Base-by-base conservation (phyloP, 805 yeast species). In the Pichia paraexigua region DNA sequence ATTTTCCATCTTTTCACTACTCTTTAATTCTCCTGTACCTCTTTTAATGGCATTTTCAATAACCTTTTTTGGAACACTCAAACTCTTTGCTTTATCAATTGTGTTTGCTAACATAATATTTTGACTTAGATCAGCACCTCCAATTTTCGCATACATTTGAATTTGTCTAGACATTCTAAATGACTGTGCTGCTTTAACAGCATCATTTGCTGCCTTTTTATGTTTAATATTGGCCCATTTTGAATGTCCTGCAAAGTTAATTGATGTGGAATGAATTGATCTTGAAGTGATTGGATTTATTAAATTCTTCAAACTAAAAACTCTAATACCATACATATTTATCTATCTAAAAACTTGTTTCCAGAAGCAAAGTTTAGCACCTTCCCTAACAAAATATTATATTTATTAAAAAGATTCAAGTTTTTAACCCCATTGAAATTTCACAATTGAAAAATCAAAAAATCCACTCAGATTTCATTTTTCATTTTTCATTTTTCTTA, bases 191-290 rank as follows among this genome's bases (percentile, higher is more conserved):
- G 88, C 83, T 65, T 80, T 83, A 53, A 77, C 80, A 21, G 89
- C 87, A 69, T 92, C 99, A 62, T 90, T 89, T 56, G 88, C 87
- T 50, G 96, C 96, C 69, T 92, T 92, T 64, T 87, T 94, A 64
- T 90, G 97, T 63, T 90, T 86, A 59, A 94, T 92, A 46, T 87
- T 88, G 43, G 95, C 87, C 99, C 99, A 92, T 68, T 91, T 92
- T 39, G 88, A 85, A 67, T 92, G 99, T 1, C 99, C 99, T 0
- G 89, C 82, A n/a, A 55, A 35, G 2, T n/a, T 35, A 35, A 35
- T 35, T 17, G 39, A 35, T 35, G 18, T 48, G 5, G 40, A 20
- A 39, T 52, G 58, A 24, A 52, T 13, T 6, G 27, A 45, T 39
- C 52, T 35, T 35, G 39, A 17, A 17, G 20, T 35, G 39, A n/a